Percentiles rank a stretch among this genome's conserved stretches.
These are phyloP conservation scores for Venturiaceae sp. DNA, from an alignment of 2,329 filamentous ascomycete genomes.

Conservation along the genomic window DNA sequence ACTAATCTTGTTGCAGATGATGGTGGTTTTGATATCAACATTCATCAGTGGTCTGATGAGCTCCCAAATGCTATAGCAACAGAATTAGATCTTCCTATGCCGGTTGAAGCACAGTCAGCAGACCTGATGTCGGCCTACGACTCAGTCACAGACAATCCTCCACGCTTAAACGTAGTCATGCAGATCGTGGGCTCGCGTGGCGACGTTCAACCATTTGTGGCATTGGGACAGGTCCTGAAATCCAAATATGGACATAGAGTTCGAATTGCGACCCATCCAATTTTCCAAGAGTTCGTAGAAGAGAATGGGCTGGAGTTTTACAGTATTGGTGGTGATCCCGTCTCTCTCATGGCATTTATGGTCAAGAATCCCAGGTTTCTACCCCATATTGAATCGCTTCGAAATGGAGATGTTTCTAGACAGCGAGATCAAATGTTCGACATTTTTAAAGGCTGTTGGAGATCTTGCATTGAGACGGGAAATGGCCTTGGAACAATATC, in stretches of 20 bases:
- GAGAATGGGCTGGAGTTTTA: slow-evolving; percentile 68
- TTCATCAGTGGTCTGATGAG: too few species aligned
- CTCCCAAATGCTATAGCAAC: too few species aligned
- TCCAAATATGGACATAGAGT: slow-evolving; percentile 58
- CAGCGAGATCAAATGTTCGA: slow-evolving; percentile 13
- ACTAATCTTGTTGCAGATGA: too few species aligned
- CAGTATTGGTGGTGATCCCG: slow-evolving; percentile 63
- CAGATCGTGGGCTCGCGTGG: slow-evolving; percentile 67
- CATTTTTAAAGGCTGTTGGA: slow-evolving; percentile 19
- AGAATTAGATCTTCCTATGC: too few species aligned
- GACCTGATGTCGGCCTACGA: too few species aligned
- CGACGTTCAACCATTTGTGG: slow-evolving; percentile 68
- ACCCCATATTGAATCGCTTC: slow-evolving; percentile 15
- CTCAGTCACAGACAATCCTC: too few species aligned
- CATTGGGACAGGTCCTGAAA: slow-evolving; percentile 54
- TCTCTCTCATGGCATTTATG: slow-evolving; percentile 52
- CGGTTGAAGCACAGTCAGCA: too few species aligned
- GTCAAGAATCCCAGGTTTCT: slow-evolving; percentile 22
- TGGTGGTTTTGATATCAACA: too few species aligned
- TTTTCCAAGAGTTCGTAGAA: slow-evolving; percentile 58
- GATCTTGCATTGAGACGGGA: slow-evolving; percentile 16
- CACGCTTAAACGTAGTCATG: slow-evolving; percentile 56
- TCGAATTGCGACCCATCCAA: slow-evolving; percentile 61
- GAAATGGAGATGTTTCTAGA: slow-evolving; percentile 15
- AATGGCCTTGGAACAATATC: slow-evolving; percentile 5